Conservation (phyloP, 179 eudicot species). For the Corrigiola litoralis region DNA sequence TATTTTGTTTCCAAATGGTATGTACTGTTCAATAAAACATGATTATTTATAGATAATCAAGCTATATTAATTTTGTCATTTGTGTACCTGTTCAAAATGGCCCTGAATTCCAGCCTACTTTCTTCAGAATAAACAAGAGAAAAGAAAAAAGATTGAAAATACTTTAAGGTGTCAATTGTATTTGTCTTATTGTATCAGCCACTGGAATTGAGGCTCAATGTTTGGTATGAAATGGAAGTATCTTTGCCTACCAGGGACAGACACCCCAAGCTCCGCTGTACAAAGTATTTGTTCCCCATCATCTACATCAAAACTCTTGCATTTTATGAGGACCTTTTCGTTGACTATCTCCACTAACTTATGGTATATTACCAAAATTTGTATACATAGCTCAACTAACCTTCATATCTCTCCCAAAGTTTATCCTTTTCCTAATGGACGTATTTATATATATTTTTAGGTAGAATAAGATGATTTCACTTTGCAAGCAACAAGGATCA, state of each 20-base stretch:
- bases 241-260: background rate
- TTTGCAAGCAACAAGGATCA: no score
- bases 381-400: background rate
- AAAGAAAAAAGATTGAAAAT: background rate
- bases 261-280: conserved; percentile 22
- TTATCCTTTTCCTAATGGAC: no score
- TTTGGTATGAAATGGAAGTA: conserved; percentile 12
- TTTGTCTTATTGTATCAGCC: background rate
- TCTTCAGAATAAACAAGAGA: background rate
- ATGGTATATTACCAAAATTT: background rate
- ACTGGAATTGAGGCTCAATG: background rate
- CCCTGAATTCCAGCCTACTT: conserved; percentile 1
- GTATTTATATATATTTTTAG: no score
- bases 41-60: no score
- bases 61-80: no score
- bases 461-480: no score
- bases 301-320: background rate
- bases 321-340: background rate
- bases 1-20: no score
- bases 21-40: no score
- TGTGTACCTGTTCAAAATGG: background rate
- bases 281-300: conserved; percentile 20
- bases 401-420: no score
- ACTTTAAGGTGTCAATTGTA: background rate
- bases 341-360: background rate